Evolutionary conservation across 1,284 basidiomycete species (phyloP), one percentile per base, ranked within the genome.

Genomic region (Puccinia hordei): DNA sequence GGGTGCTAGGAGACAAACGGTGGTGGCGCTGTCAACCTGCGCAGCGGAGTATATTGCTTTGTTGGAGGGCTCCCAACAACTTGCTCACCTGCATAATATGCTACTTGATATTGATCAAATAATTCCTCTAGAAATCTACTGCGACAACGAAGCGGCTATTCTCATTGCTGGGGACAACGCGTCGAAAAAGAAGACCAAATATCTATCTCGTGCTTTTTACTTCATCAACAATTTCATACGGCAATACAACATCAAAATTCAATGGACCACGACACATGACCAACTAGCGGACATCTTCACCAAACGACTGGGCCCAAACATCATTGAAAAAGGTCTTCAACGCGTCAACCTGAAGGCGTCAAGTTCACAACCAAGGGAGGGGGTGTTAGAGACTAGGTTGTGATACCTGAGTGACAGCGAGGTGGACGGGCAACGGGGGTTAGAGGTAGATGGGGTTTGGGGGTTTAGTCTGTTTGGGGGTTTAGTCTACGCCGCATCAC

Each of bases 141-240:
- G 73, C n/a, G 38, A 74, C 57, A 61, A 74, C 27, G 13, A 74
- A 61, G 55, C 33, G 8, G 73, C 73, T n/a, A 61, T 74, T 24
- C 9, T 74, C 0, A 46, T 74, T 27, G 55, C 73, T 5, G 38
- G 24, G 9, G 55, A 74, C 19, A 74, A 74, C 17, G 35, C 51
- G 12, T 74, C 73, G 5, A 44, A 74, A 24, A 74, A 74, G 35
- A 57, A 57, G 46, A 59, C 19, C 6, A 38, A 27, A 59, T 61
- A 74, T 46, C 17, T 74, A 35, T 22, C 10, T 12, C 0, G 73
- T 0, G 73, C 51, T 0, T 74, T 74, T 27, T 74, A 41, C 13
- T 74, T 74, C 35, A 61, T 74, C 6, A 61, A 74, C 46, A 38
- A 74, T 24, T 57, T 59, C 41, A 24, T 74, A 10, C 2, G 38